Evolutionary conservation across 176 grass and related monocot genomes (phyloP).

Genomic region (Elaeis guineensis): DNA sequence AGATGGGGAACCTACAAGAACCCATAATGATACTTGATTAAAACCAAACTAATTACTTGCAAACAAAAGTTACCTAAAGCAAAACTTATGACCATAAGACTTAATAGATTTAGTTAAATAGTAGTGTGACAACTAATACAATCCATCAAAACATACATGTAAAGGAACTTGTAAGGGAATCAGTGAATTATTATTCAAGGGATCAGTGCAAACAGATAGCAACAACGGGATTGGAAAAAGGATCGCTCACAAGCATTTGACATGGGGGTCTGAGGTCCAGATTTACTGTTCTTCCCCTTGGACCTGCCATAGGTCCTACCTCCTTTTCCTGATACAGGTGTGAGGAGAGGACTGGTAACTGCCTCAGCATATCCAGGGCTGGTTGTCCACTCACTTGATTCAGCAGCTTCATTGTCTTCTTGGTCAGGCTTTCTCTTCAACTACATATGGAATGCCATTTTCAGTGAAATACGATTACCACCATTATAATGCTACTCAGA

Average conservation of each 20-base stretch:
- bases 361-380: constrained; percentile 47
- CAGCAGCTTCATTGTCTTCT: constrained; percentile 35
- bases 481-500: too few relatives aligned
- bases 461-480: not conserved
- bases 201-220: too few relatives aligned
- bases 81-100: too few relatives aligned
- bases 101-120: too few relatives aligned
- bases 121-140: too few relatives aligned
- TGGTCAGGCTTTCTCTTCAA: constrained; percentile 43
- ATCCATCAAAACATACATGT: too few relatives aligned
- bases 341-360: constrained; percentile 36
- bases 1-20: constrained; percentile 48
- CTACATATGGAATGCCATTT: constrained; percentile 19
- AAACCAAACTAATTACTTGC: too few relatives aligned
- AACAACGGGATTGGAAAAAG: not conserved
- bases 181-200: too few relatives aligned
- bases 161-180: too few relatives aligned
- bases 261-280: constrained; percentile 55
- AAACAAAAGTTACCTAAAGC: too few relatives aligned
- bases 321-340: constrained; percentile 50
- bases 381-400: constrained; percentile 48
- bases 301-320: constrained; percentile 31
- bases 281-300: constrained; percentile 50
- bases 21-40: constrained; percentile 1
- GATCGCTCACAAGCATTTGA: constrained; percentile 35